Evolutionary conservation across 2,329 filamentous ascomycete species (phyloP).

Genomic region (Ophiostoma sp.): DNA sequence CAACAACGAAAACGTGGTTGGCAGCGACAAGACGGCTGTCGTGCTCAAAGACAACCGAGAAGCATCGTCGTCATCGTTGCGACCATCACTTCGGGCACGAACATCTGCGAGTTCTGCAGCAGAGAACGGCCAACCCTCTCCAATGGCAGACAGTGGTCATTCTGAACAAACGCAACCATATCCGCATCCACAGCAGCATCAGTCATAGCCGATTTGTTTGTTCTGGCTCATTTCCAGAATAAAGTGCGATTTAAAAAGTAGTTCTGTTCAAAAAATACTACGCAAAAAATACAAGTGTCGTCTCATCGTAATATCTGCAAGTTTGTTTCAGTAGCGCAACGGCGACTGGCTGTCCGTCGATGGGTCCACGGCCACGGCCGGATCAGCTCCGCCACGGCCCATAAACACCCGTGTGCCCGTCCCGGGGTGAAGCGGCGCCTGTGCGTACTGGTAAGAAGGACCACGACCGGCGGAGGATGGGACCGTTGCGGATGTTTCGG

Average conservation of each 20-base stretch:
- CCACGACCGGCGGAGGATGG: neutral
- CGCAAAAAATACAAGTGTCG: neutral
- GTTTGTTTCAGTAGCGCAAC: neutral
- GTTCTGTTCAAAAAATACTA: neutral
- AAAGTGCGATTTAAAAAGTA: neutral
- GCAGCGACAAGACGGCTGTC: neutral
- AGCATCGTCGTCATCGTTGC: neutral
- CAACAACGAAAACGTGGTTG: neutral
- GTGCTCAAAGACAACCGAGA: neutral
- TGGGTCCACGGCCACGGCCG: conserved; percentile 12
- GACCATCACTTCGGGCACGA: neutral
- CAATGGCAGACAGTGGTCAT: neutral
- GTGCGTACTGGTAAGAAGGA: conserved; percentile 17
- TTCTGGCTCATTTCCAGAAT: neutral
- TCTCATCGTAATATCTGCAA: neutral
- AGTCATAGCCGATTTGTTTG: neutral
- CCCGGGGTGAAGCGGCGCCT: conserved; percentile 24
- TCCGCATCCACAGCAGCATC: neutral
- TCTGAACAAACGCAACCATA: no score
- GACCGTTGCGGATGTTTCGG: neutral
- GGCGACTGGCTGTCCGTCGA: neutral
- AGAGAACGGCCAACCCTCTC: neutral
- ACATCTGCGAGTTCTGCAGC: neutral
- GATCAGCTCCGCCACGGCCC: conserved; percentile 23
- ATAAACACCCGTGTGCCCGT: conserved; percentile 27